Base-by-base conservation (phyloP, 768 basidiomycete genomes). In the Amyloporia xantha region DNA sequence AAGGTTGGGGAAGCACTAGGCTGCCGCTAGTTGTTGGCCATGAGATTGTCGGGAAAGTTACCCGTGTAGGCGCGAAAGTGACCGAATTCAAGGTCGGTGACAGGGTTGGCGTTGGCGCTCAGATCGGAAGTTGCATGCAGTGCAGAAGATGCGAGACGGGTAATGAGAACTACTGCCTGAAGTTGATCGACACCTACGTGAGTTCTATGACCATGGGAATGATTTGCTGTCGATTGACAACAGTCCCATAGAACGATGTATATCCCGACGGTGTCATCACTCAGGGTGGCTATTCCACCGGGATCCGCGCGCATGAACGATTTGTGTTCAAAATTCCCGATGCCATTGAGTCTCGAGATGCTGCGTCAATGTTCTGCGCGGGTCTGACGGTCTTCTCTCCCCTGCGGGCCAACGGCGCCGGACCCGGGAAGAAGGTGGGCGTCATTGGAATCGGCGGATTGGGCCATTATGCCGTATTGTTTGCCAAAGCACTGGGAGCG, bases 361-460 rank as follows among this genome's bases (percentile, higher is more conserved):
- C 78, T 4, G 79, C 80, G 3, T 78, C 80, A 10, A 73, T 85
- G 74, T 62, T 82, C 28, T 84, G 79, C 58, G 82, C 69, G 7
- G 81, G 81, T 33, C 60, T 82, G 20, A 82, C 81, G 12, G 74
- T 78, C 5, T 82, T 68, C 66, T 79, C 78, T 0, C 81, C 82
- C 15, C 65, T 85, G 19, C 64, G 69, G 19, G 64, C 72, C 36
- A 74, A 78, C 62, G 74, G 74, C 30, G 59, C 51, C 51, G 80
- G 80, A 0, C 76, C 78, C 2, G 82, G 81, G 41, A 80, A 78
- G 65, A 73, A 73, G 50, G 76, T 86, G 53, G 83, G 81, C 40
- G 63, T 86, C 33, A 67, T 84, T 50, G 82, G 82, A 43, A 72
- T 85, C 26, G 82, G 81, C 40, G 81, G 81, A 23, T 66, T 82